Evolutionary conservation across 2,329 filamentous ascomycete species (phyloP), one percentile per base, ranked within the genome.

Genomic region (Calonectria montana): DNA sequence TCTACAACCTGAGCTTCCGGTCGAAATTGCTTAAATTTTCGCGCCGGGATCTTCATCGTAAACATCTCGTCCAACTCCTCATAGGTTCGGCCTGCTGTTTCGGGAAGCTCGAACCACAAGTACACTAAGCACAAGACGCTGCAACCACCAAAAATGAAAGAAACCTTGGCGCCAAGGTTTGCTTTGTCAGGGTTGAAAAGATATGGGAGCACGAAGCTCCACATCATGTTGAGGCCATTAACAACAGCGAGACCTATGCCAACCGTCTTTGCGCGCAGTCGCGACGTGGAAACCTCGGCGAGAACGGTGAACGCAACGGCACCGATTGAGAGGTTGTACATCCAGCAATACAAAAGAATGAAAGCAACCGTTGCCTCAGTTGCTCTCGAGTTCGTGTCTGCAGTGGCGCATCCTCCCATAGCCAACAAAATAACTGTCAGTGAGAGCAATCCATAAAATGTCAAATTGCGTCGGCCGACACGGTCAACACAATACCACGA

Each of bases 261-360:
- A 29, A 84, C 80, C 18, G 85, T 86, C 72, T 84, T 84, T 69
- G 83, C 82, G 1, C 83, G 78, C 4, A 85, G 80, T 6, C 82
- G 79, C 2, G 83, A 78, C 0, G 84, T 84, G 0, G 84, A 76
- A 7, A 82, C 80, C 70, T 86, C 84, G 10, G 80, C 80, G 53
- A 86, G 78, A 27, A 84, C 73, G 0, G 82, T 81, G 68, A 81
- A 85, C 6, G 82, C 82, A 0, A 83, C 83, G 2, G 83, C 79
- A 15, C 84, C 85, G 23, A 87, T 85, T 12, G 81, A 83, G 55
- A 84, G 78, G 57, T 85, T 82, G 70, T 85, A 86, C 66, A 80
- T 77, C 74, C 80, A 85, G 75, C 79, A 80, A 73, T 83, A 86
- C 10, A 85, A 64, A n/a, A 84, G 72, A 4, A 86, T 82, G 57